A percentile compares a stretch with the other conserved stretches of the same genome.
These are phyloP conservation scores for Chlorophyllum brunneum DNA, from an alignment of 768 basidiomycete species.

Conservation along the genomic window DNA sequence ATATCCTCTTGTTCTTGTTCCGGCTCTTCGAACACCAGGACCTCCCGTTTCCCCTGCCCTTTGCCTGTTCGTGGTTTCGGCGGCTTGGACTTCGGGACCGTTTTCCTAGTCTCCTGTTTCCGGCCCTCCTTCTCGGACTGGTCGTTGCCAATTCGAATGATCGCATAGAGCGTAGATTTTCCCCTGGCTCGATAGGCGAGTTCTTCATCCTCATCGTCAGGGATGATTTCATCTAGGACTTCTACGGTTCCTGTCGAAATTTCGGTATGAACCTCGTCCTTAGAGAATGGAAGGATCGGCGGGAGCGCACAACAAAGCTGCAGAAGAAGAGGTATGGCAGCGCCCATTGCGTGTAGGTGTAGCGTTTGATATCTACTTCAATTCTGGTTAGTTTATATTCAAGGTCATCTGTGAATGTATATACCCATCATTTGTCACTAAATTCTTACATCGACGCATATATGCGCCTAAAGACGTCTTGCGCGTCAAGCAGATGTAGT, in stretches of 20 bases:
- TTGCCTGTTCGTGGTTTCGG: slow-evolving; percentile 13
- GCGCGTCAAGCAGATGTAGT: slow-evolving; percentile 75
- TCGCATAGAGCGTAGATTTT: slow-evolving; percentile 64
- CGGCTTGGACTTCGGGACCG: slow-evolving; percentile 12
- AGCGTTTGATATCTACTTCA: slow-evolving; percentile 69
- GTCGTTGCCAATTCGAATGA: slow-evolving; percentile 63
- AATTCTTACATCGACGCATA: slow-evolving; percentile 71
- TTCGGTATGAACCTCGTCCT: slow-evolving; percentile 58
- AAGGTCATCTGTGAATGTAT: slow-evolving; percentile 15
- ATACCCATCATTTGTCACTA: slow-evolving; percentile 70
- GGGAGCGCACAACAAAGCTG: slow-evolving; percentile 70
- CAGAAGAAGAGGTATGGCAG: slow-evolving; percentile 80
- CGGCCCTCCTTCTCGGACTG: slow-evolving; percentile 34
- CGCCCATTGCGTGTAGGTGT: slow-evolving; percentile 80
- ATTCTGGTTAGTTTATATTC: not conserved
- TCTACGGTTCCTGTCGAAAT: slow-evolving; percentile 67
- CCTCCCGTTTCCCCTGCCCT: not conserved
- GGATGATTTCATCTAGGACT: slow-evolving; percentile 76
- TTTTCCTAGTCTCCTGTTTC: slow-evolving; percentile 10
- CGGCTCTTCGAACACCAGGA: slow-evolving; percentile 26
- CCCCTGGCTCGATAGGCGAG: slow-evolving; percentile 59
- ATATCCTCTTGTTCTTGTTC: slow-evolving; percentile 27
- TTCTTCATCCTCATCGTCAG: slow-evolving; percentile 71
- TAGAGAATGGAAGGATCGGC: slow-evolving; percentile 61
- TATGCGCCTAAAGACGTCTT: slow-evolving; percentile 71